Evolutionary conservation across 2,329 filamentous ascomycete genomes (phyloP).

Genomic region (Penicillium hordei): DNA sequence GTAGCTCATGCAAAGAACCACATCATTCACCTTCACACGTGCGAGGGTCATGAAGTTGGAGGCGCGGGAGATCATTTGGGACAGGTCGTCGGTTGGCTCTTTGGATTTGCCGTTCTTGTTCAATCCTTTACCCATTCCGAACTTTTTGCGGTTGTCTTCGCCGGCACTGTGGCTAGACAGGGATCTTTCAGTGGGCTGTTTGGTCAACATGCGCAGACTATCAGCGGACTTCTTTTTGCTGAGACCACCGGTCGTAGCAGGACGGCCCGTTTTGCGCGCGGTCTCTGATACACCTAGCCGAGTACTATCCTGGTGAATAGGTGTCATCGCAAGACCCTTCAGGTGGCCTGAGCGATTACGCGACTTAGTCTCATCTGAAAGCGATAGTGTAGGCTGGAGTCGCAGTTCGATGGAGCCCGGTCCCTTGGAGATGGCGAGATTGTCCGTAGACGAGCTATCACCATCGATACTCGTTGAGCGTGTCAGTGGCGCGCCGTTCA

Average conservation of each 20-base stretch:
- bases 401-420: slow-evolving; percentile 77
- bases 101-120: slow-evolving; percentile 56
- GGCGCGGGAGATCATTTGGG: slow-evolving; percentile 92
- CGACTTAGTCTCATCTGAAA: slow-evolving; percentile 44
- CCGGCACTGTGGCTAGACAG: slow-evolving; percentile 31
- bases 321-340: slow-evolving; percentile 38
- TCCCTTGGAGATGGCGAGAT: slow-evolving; percentile 57
- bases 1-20: slow-evolving; percentile 93
- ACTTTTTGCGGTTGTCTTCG: slow-evolving; percentile 52
- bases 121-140: slow-evolving; percentile 45
- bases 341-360: slow-evolving; percentile 34
- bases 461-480: slow-evolving; percentile 37
- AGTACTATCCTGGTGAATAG: slow-evolving; percentile 32
- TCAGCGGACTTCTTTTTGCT: slow-evolving; percentile 45
- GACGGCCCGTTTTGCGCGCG: slow-evolving; percentile 30
- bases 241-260: slow-evolving; percentile 31
- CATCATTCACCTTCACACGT: slow-evolving; percentile 90
- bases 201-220: slow-evolving; percentile 40
- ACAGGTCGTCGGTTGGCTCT: slow-evolving; percentile 79
- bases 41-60: slow-evolving; percentile 97
- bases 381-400: slow-evolving; percentile 74
- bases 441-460: slow-evolving; percentile 43
- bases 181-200: slow-evolving; percentile 40
- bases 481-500: slow-evolving; percentile 25
- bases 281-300: slow-evolving; percentile 23